phyloP scores from a whole-genome alignment of 1,284 basidiomycete species.

The Phylloboletellus chloephorus region DNA sequence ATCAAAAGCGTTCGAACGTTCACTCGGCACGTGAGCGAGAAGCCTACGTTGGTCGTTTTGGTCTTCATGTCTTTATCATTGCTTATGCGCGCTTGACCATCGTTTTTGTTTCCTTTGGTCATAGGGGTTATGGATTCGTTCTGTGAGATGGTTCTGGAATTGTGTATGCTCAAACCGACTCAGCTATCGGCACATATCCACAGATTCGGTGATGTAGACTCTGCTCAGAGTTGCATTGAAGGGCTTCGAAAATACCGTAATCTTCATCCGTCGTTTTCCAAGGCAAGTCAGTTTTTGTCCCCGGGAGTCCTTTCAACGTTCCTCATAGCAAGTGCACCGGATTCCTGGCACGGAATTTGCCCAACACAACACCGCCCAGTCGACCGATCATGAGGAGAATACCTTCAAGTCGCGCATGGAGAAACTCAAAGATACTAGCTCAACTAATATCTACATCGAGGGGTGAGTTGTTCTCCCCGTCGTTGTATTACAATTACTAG shows the following conservation, averaged over 20 bases:
- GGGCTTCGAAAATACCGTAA: conserved; percentile 61
- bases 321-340: conserved; percentile 62
- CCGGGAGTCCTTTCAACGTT: conserved; percentile 2
- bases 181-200: background rate
- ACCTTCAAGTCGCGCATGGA: conserved; percentile 71
- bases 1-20: conserved; percentile 60
- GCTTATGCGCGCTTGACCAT: conserved; percentile 1
- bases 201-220: conserved; percentile 58
- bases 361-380: conserved; percentile 22
- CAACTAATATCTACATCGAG: conserved; percentile 73
- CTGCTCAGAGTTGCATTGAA: conserved; percentile 65
- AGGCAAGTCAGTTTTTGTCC: conserved; percentile 30
- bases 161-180: conserved; percentile 3
- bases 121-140: conserved; percentile 76
- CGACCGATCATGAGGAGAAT: conserved; percentile 34
- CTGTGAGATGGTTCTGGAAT: conserved; percentile 43
- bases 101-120: conserved; percentile 1
- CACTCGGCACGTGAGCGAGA: conserved; percentile 56
- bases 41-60: conserved; percentile 33
- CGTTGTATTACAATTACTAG: conserved; percentile 6
- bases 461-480: conserved; percentile 36
- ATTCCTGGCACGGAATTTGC: conserved; percentile 65
- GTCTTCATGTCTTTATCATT: background rate
- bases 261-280: conserved; percentile 70
- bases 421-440: conserved; percentile 51